Evolutionary conservation across 768 basidiomycete species (phyloP), one percentile per base, ranked within the genome.

Genomic region (Tulasnella sp.): DNA sequence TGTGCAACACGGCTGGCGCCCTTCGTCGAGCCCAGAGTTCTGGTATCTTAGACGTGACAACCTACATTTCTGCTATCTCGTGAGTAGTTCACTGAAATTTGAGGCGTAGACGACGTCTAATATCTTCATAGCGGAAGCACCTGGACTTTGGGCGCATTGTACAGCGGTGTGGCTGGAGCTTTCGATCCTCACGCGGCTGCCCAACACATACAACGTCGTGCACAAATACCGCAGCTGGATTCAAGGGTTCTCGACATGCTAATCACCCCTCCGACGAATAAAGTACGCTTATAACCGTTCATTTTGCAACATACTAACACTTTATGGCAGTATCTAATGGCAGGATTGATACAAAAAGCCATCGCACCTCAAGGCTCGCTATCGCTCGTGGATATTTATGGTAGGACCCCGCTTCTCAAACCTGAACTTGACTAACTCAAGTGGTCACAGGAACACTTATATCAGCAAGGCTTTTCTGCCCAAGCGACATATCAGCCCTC

Each of bases 1-100:
- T 86, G 84, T 79, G 84, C 72, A 84, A 84, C 75, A 86, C 85
- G 31, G 77, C 83, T 46, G 84, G 84, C 6, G 82, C 83, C 5
- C 80, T 86, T 12, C 37, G 81, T 18, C 84, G 79, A 8, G 84
- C 84, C 0, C 78, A 85, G 75, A 79, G 81, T 34, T 73, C 76
- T 0, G 85, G 86, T 5, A 31, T 86, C 0, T 82, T 84, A 34
- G 85, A 86, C 73, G 82, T 82, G n/a, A 80, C 83, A 3, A 83
- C 85, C 0, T 85, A 84, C 82, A 82, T 84, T 12, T 80, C 84
- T 24, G 85, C 82, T 11, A 85, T 86, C 73, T 83, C 83, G 76
- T 75, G 40, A 37, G 80, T 80, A 3, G 22, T 9, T 20, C 34
- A 34, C 46, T 3, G 22, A 24, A 54, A 41, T 14, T 40, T 0